Base-by-base conservation (phyloP, 164 flowering plant species). In the Berberis vulgaris region DNA sequence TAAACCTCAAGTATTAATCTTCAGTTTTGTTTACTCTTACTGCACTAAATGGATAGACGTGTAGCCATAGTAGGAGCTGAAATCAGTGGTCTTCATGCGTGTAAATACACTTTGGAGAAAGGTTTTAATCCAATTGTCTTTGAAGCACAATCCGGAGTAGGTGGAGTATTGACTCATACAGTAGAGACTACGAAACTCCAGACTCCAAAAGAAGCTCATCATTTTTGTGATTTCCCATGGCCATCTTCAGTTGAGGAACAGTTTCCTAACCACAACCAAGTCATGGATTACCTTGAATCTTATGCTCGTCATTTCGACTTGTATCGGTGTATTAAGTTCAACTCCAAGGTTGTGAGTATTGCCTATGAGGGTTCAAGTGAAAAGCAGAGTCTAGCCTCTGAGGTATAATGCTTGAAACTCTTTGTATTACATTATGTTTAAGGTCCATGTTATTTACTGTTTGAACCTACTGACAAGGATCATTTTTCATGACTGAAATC, bases 241-340 rank as follows among this genome's bases (percentile, higher is more conserved):
- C 58, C 58, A 26, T 26, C 41, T 55, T 55, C 42, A 38, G 40
- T 55, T 40, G 5, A 3, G 13, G 78, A 76, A 7, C 70, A 42
- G 0, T 83, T 70, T 58, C 96, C 96, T 6, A 42, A 40, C 45
- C 68, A 73, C 1, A 12, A 66, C 5, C 75, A 81, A 63, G 86
- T 86, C 4, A 11, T 76, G 44, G 82, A 78, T 12, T 88, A 88
- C n/a, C 2, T 86, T 4, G 62, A 72, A 41, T 72, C 82, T 1
- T 83, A 81, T 47, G 84, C 84, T 1, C 52, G 42, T 11, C 78
- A 74, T 44, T 82, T 78, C 54, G 69, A 68, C 50, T 57, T 84
- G 57, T 58, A 72, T 26, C 64, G 13, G 1, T 67, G 69, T 63
- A 73, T 81, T 63, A 73, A 59, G 41, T 78, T 80, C 73, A 72